Evolutionary conservation across 78 protist genomes (phyloP).

Genomic region (Protostelium mycophagum): DNA sequence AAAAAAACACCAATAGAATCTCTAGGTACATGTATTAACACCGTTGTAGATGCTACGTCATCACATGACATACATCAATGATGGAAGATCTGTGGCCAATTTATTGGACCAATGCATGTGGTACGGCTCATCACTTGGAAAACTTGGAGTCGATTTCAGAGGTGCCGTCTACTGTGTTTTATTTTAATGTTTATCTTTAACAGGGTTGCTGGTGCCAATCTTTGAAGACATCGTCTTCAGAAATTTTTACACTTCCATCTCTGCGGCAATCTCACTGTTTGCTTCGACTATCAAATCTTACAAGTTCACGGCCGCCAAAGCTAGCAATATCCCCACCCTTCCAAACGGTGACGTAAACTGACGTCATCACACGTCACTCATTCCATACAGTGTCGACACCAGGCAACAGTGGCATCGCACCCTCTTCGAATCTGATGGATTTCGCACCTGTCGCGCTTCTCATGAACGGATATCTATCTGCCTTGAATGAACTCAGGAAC

Average conservation of each 20-base stretch:
- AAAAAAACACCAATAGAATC: too few species aligned
- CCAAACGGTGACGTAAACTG: background rate
- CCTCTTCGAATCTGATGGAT: slow-evolving; percentile 8
- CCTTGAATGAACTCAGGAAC: slow-evolving; percentile 15
- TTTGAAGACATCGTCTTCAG: slow-evolving; percentile 2
- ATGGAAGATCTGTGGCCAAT: slow-evolving; percentile 9
- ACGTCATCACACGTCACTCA: background rate
- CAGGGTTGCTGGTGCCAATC: slow-evolving; percentile 4
- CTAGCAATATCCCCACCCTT: background rate
- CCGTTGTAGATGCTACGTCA: background rate
- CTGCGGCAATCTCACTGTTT: background rate
- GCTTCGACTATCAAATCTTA: background rate
- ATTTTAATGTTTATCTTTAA: background rate
- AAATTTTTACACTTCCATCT: background rate
- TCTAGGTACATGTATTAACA: background rate
- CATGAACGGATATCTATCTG: slow-evolving; percentile 6
- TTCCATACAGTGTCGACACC: background rate
- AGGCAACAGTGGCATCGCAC: background rate
- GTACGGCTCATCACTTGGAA: slow-evolving; percentile 31
- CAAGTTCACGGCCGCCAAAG: background rate
- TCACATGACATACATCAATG: background rate
- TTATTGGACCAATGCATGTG: slow-evolving; percentile 52
- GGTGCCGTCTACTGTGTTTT: background rate
- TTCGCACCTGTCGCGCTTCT: slow-evolving; percentile 13
- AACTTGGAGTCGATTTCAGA: slow-evolving; percentile 46